Base-by-base conservation (phyloP, 2,329 filamentous ascomycete species). In the Pseudogymnoascus sp. region DNA sequence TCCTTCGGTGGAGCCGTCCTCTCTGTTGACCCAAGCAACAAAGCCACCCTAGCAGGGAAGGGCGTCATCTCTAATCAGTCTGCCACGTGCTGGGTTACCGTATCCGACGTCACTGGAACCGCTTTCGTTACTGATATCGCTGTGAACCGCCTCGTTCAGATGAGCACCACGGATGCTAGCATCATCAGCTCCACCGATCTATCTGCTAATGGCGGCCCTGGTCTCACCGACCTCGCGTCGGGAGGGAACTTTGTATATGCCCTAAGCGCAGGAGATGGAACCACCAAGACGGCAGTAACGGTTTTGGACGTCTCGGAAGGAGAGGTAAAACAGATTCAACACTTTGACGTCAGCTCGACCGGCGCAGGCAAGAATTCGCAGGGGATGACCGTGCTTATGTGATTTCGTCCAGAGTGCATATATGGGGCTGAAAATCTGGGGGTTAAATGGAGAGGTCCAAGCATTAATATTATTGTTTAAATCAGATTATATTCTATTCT, bases 51-150 rank as follows among this genome's bases (percentile, higher is more conserved):
- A 0, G 72, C 74, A 37, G 74, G 73, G n/a, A 76, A 73, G 56
- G 73, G 75, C n/a, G 67, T 69, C 1, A 73, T 87, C 11, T 73
- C 74, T 0, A 80, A 76, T 38, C 85, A 88, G 68, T 71, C 65
- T 6, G 84, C 84, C 0, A 86, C 83, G 0, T 87, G 84, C 71
- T 87, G 85, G 85, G 77, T 75, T 0, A 75, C 82, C 0, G 74
- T 85, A 42, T 82, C 81, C 0, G 64, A 73, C 0, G 70, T 73
- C 0, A 83, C 81, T 0, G 72, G 76, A 6, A 82, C 78, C 0
- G 82, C 80, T 0, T 88, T 84, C 64, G 82, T 88, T 3, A 81
- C 83, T 0, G 85, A 88, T 66, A 82, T 81, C 0, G 79, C 64
- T 0, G 67, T 74, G 2, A 81, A 85, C 68, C 76, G 78, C 3